phyloP scores from a whole-genome alignment of 192 early-diverging fungal species.

The Mortierella hygrophila region DNA sequence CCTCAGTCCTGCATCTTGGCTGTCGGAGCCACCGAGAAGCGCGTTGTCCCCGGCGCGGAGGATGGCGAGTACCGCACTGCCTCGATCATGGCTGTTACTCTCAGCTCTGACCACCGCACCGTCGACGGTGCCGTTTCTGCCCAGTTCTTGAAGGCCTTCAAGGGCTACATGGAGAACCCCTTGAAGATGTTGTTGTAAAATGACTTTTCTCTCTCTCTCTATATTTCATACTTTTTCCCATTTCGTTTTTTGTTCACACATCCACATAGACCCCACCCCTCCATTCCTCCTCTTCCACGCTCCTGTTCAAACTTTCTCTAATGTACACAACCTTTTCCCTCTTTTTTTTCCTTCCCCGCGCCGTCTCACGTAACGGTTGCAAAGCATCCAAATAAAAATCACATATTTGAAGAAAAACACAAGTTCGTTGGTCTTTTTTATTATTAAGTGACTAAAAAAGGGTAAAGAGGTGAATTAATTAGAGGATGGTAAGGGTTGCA shows the following conservation, averaged over 20 bases:
- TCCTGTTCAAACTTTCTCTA: slow-evolving; percentile 23
- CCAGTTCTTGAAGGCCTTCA: slow-evolving; percentile 91
- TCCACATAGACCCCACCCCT: neutral
- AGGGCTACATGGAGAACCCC: slow-evolving; percentile 94
- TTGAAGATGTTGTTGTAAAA: slow-evolving; percentile 91
- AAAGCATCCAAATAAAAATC: slow-evolving; percentile 18
- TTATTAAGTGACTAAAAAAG: neutral
- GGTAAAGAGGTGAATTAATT: neutral
- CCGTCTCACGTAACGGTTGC: neutral
- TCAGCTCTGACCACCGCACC: slow-evolving; percentile 94
- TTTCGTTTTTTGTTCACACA: neutral
- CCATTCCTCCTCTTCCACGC: neutral
- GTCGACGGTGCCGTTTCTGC: slow-evolving; percentile 96
- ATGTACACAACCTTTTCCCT: neutral
- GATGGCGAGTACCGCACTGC: slow-evolving; percentile 79
- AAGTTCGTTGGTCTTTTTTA: neutral
- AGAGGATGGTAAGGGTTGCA: slow-evolving; percentile 2
- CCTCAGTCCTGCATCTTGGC: slow-evolving; percentile 95
- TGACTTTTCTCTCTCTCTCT: neutral
- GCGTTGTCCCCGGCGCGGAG: slow-evolving; percentile 74
- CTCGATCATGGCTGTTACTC: slow-evolving; percentile 87
- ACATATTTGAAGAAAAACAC: neutral
- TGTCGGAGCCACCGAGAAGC: slow-evolving; percentile 85
- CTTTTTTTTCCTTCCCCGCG: neutral
- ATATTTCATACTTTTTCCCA: neutral